Conservation (phyloP, 2,329 filamentous ascomycete genomes). For the Epichloe brachyelytri region DNA sequence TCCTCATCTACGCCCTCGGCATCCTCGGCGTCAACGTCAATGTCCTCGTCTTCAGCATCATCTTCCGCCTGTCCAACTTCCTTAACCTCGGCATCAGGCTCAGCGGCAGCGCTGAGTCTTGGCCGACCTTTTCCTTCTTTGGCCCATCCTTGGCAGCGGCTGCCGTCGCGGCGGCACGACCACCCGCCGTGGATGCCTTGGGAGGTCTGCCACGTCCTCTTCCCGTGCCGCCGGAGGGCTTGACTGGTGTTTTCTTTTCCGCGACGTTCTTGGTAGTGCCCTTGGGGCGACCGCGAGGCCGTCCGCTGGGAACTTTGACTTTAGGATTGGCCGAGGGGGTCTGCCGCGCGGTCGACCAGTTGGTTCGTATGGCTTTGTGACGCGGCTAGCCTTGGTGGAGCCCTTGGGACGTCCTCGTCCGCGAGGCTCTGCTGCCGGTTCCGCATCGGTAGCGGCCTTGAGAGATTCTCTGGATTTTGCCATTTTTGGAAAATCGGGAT, state of each 20-base stretch:
- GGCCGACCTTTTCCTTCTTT: conserved; percentile 7
- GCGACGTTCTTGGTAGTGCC: conserved; percentile 23
- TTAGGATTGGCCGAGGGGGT: conserved; percentile 24
- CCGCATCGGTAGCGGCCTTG: neutral
- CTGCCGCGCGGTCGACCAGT: conserved; percentile 31
- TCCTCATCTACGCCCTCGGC: conserved; percentile 9
- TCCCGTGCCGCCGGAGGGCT: conserved; percentile 8
- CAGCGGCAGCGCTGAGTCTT: neutral
- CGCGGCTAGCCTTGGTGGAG: neutral
- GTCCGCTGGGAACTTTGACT: conserved; percentile 23
- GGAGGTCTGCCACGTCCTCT: conserved; percentile 18
- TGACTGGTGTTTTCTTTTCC: conserved; percentile 6
- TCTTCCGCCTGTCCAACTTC: conserved; percentile 5
- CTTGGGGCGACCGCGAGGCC: conserved; percentile 35
- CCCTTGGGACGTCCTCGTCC: conserved; percentile 3
- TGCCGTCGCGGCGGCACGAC: conserved; percentile 4
- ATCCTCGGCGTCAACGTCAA: conserved; percentile 11
- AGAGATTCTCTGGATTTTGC: conserved; percentile 4
- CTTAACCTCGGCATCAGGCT: neutral
- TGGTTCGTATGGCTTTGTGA: conserved; percentile 23
- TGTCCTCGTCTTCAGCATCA: conserved; percentile 15
- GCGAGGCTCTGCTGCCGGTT: neutral
- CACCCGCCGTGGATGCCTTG: conserved; percentile 11
- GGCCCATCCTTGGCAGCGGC: conserved; percentile 9
- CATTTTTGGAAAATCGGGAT: neutral